phyloP scores from a whole-genome alignment of 352 stramenopile species.

The Phytophthora pluvialis region DNA sequence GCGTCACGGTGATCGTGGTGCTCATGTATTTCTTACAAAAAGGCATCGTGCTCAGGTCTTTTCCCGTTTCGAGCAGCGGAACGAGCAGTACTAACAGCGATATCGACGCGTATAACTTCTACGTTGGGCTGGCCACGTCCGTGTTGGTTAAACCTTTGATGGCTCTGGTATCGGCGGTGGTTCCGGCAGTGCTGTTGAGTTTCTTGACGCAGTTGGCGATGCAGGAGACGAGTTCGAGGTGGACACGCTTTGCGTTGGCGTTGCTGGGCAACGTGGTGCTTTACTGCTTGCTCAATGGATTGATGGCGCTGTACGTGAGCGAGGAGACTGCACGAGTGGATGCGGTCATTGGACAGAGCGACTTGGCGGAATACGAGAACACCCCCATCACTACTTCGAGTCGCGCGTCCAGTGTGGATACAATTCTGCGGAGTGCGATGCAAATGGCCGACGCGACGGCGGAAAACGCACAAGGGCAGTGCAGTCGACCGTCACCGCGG shows the following conservation, averaged over 20 bases:
- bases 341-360: constrained; percentile 35
- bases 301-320: constrained; percentile 62
- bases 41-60: constrained; percentile 48
- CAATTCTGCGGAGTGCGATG: constrained; percentile 49
- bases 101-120: constrained; percentile 48
- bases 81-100: background rate
- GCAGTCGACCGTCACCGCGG: constrained; percentile 48
- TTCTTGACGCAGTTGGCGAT: constrained; percentile 63
- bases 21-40: constrained; percentile 41
- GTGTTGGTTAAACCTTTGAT: constrained; percentile 58
- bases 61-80: constrained; percentile 22
- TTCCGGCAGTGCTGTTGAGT: constrained; percentile 60
- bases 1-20: constrained; percentile 24
- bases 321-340: constrained; percentile 31
- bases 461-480: constrained; percentile 37
- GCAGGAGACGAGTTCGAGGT: constrained; percentile 42
- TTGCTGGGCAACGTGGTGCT: constrained; percentile 48
- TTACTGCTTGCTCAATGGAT: constrained; percentile 73
- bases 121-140: constrained; percentile 41
- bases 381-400: background rate
- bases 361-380: constrained; percentile 30
- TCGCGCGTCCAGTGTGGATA: constrained; percentile 30
- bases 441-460: constrained; percentile 30
- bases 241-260: constrained; percentile 34
- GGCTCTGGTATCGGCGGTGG: constrained; percentile 46